Base-by-base conservation (phyloP, 164 flowering plant species). In the Echeveria elegans region DNA sequence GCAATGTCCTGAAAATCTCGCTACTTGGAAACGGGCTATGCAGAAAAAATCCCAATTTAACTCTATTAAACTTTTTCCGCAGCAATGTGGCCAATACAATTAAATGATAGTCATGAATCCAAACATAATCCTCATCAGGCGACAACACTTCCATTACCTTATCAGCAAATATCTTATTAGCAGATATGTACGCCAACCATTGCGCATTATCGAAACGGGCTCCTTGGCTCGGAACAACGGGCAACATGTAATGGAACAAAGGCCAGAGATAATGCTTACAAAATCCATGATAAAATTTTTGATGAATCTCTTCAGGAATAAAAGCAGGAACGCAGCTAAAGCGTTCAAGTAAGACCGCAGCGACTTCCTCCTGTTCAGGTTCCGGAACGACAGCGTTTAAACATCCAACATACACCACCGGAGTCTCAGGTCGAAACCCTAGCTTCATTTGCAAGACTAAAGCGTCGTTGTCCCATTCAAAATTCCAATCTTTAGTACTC, bases 261-360 rank as follows among this genome's bases (percentile, higher is more conserved):
- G 82, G 82, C 86, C 86, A 82, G 40, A 82, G 65, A 60, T 82
- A 60, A 26, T 81, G 82, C 77, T 82, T 82, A 68, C 86, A 80
- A 50, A 82, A 82, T 18, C 86, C 86, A 69, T 82, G 76, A 32
- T 81, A 82, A 40, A 66, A 82, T 52, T 68, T 77, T 56, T 66
- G 64, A 12, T 80, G 80, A 38, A 79, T 60, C 7, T 82, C 82
- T 11, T 79, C 64, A 26, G 82, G 79, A 43, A 82, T 74, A 64
- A 80, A 82, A 24, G 86, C 79, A 2, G 86, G 84, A 10, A 81
- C 84, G 58, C 86, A 82, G 23, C 74, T 75, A 30, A 80, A 82
- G 8, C 79, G 74, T 41, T 78, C 83, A 18, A 82, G 73, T 64
- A 82, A 66, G 38, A 15, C 65, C 38, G 74, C 77, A 5, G 83